phyloP scores from a whole-genome alignment of 768 basidiomycete species.

The Crepidotus variabilis region DNA sequence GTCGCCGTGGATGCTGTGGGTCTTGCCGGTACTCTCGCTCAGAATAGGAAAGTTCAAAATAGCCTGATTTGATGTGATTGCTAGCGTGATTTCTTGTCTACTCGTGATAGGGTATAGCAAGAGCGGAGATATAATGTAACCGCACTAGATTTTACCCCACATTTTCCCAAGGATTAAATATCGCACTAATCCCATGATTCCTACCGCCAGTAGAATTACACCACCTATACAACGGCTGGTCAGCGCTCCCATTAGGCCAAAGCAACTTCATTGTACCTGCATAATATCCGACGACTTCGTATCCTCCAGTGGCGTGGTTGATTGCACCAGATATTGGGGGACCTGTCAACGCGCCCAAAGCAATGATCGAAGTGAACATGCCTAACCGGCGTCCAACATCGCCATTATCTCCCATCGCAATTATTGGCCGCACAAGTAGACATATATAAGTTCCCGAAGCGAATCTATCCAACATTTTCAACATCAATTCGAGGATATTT shows the following conservation, averaged over 20 bases:
- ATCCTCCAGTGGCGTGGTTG: conserved; percentile 42
- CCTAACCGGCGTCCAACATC: conserved; percentile 67
- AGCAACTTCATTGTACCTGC: conserved; percentile 33
- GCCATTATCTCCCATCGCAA: conserved; percentile 51
- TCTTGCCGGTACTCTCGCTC: too few species aligned
- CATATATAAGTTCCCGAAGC: conserved; percentile 61
- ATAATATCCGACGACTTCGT: conserved; percentile 49
- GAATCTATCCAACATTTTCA: conserved; percentile 40
- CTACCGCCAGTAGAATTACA: not conserved
- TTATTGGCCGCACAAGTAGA: conserved; percentile 51
- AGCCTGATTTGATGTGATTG: too few species aligned
- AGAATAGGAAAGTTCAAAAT: too few species aligned
- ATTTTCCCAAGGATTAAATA: not conserved
- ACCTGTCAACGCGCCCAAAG: conserved; percentile 62
- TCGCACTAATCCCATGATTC: not conserved
- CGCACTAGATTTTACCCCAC: not conserved
- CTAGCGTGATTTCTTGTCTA: too few species aligned
- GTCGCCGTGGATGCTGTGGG: too few species aligned
- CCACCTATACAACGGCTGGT: too few species aligned
- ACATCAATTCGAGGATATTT: not conserved
- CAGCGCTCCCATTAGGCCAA: not conserved
- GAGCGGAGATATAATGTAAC: too few species aligned
- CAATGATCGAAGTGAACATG: conserved; percentile 56
- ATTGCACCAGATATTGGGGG: conserved; percentile 77
- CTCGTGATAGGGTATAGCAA: too few species aligned